Percentiles rank a stretch among this genome's conserved stretches.
These are phyloP conservation scores for Apiotrichum domesticum DNA, from an alignment of 1,284 basidiomycete genomes.

Conservation along the genomic window DNA sequence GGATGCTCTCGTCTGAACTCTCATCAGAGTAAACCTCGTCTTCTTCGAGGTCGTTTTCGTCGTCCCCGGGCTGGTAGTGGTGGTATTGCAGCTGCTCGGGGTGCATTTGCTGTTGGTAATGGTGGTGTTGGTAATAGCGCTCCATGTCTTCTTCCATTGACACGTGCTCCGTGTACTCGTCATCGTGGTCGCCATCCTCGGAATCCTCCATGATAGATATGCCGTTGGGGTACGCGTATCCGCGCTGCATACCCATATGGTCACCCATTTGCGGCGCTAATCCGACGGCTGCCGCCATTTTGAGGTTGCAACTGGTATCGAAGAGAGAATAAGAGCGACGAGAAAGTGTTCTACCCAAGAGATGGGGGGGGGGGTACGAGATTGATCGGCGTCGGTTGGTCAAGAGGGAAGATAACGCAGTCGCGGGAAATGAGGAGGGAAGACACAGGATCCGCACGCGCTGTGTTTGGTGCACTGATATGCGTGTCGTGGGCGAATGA, in stretches of 20 bases:
- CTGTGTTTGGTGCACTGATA: too few species aligned
- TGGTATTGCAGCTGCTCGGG: constrained; percentile 26
- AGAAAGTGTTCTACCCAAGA: background rate
- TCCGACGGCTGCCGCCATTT: constrained; percentile 14
- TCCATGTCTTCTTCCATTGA: constrained; percentile 11
- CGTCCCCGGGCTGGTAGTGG: constrained; percentile 15
- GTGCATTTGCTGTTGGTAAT: constrained; percentile 13
- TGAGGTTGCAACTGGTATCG: background rate
- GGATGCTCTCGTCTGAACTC: constrained; percentile 45
- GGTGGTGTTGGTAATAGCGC: constrained; percentile 14
- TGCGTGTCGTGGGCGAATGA: too few species aligned
- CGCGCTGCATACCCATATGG: constrained; percentile 4
- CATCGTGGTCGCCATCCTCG: constrained; percentile 16
- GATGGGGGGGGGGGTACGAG: too few species aligned
- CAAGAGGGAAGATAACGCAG: too few species aligned
- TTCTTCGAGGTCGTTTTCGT: constrained; percentile 37
- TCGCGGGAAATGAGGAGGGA: too few species aligned
- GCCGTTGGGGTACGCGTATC: constrained; percentile 14
- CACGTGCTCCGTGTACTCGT: background rate
- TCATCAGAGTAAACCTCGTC: constrained; percentile 36
- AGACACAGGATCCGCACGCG: too few species aligned
- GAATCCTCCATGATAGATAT: constrained; percentile 33
- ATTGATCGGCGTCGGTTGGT: too few species aligned
- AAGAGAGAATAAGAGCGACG: background rate
- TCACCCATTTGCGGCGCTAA: constrained; percentile 3